phyloP scores from a whole-genome alignment of 176 grass and related monocot species.

The Stipa capillata region DNA sequence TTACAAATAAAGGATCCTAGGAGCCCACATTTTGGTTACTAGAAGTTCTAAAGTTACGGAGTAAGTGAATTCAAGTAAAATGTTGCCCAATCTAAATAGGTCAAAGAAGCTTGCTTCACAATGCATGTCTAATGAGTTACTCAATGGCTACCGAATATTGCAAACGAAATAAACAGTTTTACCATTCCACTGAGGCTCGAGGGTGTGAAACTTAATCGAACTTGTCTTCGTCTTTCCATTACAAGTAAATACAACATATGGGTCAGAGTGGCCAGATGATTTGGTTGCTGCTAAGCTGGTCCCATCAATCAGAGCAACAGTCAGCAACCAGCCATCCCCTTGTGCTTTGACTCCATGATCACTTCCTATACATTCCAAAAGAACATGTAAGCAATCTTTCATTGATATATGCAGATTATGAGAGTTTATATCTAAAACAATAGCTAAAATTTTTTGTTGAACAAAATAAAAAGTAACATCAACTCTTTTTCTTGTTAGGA shows the following conservation, averaged over 20 bases:
- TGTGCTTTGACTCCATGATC: slow-evolving; percentile 85
- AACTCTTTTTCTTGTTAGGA: background rate
- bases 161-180: slow-evolving; percentile 11
- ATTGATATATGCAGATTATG: background rate
- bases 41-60: background rate
- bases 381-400: background rate
- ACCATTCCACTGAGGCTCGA: slow-evolving; percentile 96
- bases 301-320: slow-evolving; percentile 81
- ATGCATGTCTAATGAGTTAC: background rate
- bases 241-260: slow-evolving; percentile 94
- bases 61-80: background rate
- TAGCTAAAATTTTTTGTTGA: background rate
- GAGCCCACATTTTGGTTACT: background rate
- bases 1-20: background rate
- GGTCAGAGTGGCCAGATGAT: slow-evolving; percentile 73
- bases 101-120: background rate
- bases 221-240: slow-evolving; percentile 91
- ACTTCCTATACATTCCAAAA: slow-evolving; percentile 37
- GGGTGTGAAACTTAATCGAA: slow-evolving; percentile 89
- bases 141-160: background rate
- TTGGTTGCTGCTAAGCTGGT: slow-evolving; percentile 60
- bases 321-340: slow-evolving; percentile 89
- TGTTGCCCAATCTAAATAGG: background rate
- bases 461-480: background rate
- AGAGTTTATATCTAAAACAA: background rate